phyloP scores from a whole-genome alignment of 108 stramenopile species.

The Skeletonema tropicum region DNA sequence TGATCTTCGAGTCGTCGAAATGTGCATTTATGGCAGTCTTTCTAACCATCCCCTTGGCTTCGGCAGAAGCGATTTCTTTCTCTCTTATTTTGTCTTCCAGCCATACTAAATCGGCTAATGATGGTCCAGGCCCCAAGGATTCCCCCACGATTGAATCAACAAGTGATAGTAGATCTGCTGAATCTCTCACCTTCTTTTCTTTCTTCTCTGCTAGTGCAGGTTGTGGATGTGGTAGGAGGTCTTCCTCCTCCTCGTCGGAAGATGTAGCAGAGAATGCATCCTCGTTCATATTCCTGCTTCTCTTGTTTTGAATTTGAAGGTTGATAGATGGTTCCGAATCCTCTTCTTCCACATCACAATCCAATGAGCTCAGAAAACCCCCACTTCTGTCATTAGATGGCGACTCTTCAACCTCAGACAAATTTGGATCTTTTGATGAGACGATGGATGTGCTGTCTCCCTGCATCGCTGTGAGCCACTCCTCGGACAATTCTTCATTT shows the following conservation, averaged over 20 bases:
- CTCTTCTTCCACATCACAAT: constrained; percentile 1
- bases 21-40: background rate
- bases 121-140: background rate
- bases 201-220: background rate
- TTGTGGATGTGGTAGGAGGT: background rate
- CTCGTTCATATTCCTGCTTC: background rate
- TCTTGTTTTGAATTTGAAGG: constrained; percentile 2
- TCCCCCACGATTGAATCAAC: background rate
- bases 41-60: background rate
- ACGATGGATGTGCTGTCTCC: background rate
- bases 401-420: background rate
- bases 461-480: background rate
- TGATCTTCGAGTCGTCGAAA: background rate
- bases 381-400: background rate
- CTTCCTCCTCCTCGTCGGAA: background rate
- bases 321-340: background rate
- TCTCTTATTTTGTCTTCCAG: background rate
- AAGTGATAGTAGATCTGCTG: background rate
- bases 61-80: background rate
- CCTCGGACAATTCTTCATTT: background rate
- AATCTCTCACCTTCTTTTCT: background rate
- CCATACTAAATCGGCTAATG: background rate
- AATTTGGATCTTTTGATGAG: background rate
- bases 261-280: constrained; percentile 2
- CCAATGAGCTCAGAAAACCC: background rate